Base-by-base conservation (phyloP, 495 filamentous ascomycete genomes). In the Articulospora tetracladia region DNA sequence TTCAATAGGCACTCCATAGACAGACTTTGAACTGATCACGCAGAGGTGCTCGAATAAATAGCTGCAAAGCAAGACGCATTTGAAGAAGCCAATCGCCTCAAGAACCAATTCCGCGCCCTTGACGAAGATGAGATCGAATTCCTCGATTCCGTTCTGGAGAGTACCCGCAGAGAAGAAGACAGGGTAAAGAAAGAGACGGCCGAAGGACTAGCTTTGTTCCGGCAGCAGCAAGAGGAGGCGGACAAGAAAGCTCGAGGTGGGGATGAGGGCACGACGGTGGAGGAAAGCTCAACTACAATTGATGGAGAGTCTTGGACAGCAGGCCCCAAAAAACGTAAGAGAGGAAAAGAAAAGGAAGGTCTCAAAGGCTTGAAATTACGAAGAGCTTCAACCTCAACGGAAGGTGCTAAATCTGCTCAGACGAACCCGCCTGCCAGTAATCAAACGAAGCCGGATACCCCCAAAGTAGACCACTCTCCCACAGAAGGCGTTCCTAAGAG, bases 51-150 rank as follows among this genome's bases (percentile, higher is more conserved):
- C 58, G 58, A 66, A 58, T 51, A 26, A 51, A 50, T 28, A 62
- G 92, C 89, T 70, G 91, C 91, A 63, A 98, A 98, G 73, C 92
- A 98, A 75, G 93, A 96, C 68, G 92, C 91, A 53, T 96, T 97
- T 72, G 93, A 97, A 72, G 95, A 98, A 73, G 87, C 89, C 63
- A 83, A 83, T 58, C 83, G 87, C 60, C 72, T 98, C 48, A 89
- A 88, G 72, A 97, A 98, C 70, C 94, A 98, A 76, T 98, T 97
- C 76, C 88, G 92, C 55, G 83, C 91, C 10, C 83, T 98, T 36
- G 92, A 98, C 68, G 91, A 96, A 61, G 93, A 95, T 67, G 94
- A 98, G 74, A 82, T 94, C 60, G 93, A 96, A 2, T 98, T 96
- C 67, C 73, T 98, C 17, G 92, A 95, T 59, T 87, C 83, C 1